phyloP scores from a whole-genome alignment of 2,329 filamentous ascomycete species.

The Cladophialophora yegresii region DNA sequence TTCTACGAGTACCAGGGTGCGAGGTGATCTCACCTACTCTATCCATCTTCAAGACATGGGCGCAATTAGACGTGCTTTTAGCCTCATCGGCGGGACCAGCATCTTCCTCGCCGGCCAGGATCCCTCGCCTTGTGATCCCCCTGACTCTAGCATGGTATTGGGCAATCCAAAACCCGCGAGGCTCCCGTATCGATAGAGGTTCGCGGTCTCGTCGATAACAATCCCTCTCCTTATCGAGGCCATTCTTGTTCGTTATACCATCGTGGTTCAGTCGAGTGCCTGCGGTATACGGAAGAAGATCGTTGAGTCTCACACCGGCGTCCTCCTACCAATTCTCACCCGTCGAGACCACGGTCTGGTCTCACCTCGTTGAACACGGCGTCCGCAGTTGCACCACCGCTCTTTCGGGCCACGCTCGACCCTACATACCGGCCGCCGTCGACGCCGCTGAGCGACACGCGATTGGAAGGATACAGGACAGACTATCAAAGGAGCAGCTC shows the following conservation, averaged over 20 bases:
- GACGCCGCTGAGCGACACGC: slow-evolving; percentile 50
- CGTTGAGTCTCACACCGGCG: neutral
- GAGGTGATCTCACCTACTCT: slow-evolving; percentile 27
- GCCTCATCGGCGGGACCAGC: slow-evolving; percentile 32
- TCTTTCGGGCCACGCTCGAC: slow-evolving; percentile 62
- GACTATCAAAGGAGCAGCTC: slow-evolving; percentile 49
- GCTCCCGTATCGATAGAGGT: slow-evolving; percentile 33
- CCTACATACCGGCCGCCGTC: slow-evolving; percentile 44
- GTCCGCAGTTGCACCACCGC: slow-evolving; percentile 61
- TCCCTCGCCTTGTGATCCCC: slow-evolving; percentile 21
- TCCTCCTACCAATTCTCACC: slow-evolving; percentile 10
- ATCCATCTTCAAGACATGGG: slow-evolving; percentile 29
- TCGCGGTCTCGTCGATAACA: slow-evolving; percentile 20
- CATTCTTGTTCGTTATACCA: slow-evolving; percentile 10
- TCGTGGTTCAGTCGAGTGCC: slow-evolving; percentile 8
- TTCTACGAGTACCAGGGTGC: slow-evolving; percentile 2
- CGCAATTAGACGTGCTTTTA: slow-evolving; percentile 32
- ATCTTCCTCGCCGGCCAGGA: slow-evolving; percentile 18
- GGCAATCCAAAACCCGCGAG: slow-evolving; percentile 29
- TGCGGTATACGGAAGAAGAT: slow-evolving; percentile 3
- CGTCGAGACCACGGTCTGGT: slow-evolving; percentile 35
- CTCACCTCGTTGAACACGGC: slow-evolving; percentile 51
- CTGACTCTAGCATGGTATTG: slow-evolving; percentile 31
- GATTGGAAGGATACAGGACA: slow-evolving; percentile 45
- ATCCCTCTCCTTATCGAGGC: slow-evolving; percentile 10